Evolutionary conservation across 169 alveolate species (phyloP).

Genomic region (Babesia ovis): DNA sequence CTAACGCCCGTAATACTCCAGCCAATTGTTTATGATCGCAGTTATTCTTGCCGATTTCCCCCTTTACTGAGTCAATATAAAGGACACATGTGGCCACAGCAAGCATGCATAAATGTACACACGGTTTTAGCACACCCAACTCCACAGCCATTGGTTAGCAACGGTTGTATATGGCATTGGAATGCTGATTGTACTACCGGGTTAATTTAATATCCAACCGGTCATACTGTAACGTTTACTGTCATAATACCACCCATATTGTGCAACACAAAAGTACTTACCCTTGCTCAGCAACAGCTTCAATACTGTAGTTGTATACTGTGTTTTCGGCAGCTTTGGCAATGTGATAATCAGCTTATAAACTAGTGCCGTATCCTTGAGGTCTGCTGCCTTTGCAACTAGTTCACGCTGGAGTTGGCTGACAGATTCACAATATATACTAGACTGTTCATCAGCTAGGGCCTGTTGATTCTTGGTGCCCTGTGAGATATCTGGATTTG

Average conservation of each 20-base stretch:
- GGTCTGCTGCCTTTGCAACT: slow-evolving; percentile 7
- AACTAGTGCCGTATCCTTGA: slow-evolving; percentile 34
- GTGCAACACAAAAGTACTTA: not conserved
- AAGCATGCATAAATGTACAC: too few relatives aligned
- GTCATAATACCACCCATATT: not conserved
- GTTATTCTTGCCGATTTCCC: not conserved
- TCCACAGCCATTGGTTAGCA: too few relatives aligned
- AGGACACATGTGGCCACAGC: too few relatives aligned
- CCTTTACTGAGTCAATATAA: too few relatives aligned
- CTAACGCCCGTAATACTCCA: not conserved
- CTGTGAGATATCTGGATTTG: not conserved
- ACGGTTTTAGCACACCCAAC: too few relatives aligned
- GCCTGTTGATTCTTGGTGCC: not conserved
- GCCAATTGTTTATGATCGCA: slow-evolving; percentile 8
- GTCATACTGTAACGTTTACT: not conserved
- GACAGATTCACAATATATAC: slow-evolving; percentile 16
- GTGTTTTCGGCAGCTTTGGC: slow-evolving; percentile 36
- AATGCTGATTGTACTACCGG: not conserved
- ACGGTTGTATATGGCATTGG: not conserved
- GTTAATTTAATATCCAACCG: not conserved
- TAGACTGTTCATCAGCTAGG: not conserved
- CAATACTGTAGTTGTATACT: not conserved
- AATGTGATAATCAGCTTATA: slow-evolving; percentile 35
- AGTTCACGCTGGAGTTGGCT: slow-evolving; percentile 13
- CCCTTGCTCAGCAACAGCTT: not conserved